A percentile compares a stretch with the other conserved stretches of the same genome.
phyloP scores from a whole-genome alignment of 1,139 yeast species.

The Blastobotrys indianensis region DNA sequence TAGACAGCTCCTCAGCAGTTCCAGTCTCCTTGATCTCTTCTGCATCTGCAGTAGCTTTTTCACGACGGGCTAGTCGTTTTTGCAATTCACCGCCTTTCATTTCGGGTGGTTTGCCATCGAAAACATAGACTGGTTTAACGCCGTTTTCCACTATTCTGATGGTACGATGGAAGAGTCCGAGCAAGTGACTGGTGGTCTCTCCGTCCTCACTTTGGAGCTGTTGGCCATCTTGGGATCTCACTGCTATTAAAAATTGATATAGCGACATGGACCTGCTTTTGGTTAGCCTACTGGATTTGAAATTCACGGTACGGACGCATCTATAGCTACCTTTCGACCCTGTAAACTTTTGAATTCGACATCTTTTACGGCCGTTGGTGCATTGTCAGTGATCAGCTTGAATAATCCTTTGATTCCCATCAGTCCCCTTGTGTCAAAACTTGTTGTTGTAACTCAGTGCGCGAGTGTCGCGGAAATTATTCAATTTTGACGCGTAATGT shows the following conservation, averaged over 20 bases:
- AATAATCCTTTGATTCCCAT: constrained; percentile 84
- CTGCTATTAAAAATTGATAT: constrained; percentile 91
- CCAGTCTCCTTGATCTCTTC: constrained; percentile 76
- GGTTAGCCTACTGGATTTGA: constrained; percentile 92
- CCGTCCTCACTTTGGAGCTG: constrained; percentile 84
- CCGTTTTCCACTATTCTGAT: constrained; percentile 84
- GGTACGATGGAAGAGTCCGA: constrained; percentile 94
- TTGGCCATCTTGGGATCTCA: constrained; percentile 94
- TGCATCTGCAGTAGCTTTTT: constrained; percentile 72
- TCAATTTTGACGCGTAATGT: no score
- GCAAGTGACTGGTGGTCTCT: constrained; percentile 86
- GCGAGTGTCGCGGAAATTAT: no score
- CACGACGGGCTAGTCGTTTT: constrained; percentile 73
- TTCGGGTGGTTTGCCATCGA: constrained; percentile 93
- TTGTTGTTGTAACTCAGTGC: no score
- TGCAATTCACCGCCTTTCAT: constrained; percentile 90
- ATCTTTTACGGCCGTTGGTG: constrained; percentile 73
- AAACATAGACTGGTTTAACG: constrained; percentile 91
- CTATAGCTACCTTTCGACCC: constrained; percentile 91
- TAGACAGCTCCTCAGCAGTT: constrained; percentile 66
- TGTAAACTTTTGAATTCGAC: constrained; percentile 79
- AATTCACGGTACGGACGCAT: constrained; percentile 75
- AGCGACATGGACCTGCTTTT: constrained; percentile 81
- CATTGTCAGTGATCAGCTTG: constrained; percentile 79
- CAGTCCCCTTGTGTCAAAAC: constrained; percentile 4